Conservation (phyloP, 2,329 filamentous ascomycete species). For the Penicillium sclerotiorum region DNA sequence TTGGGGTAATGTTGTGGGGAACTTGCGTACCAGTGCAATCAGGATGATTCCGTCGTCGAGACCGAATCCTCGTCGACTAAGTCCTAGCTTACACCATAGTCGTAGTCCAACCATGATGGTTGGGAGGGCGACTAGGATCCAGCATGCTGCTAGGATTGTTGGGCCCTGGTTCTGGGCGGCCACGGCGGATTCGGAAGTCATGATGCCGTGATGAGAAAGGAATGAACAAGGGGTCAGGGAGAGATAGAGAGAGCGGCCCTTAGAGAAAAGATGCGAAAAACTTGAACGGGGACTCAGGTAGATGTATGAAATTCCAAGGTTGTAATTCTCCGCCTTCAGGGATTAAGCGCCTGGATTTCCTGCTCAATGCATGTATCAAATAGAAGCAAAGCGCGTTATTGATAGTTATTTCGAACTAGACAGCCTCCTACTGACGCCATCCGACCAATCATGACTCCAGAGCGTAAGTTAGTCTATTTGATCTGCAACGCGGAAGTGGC, state of each 20-base stretch:
- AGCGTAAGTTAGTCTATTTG: not conserved
- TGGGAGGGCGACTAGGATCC: conserved; percentile 24
- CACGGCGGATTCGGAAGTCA: conserved; percentile 5
- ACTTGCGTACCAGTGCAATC: conserved; percentile 29
- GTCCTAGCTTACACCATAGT: conserved; percentile 21
- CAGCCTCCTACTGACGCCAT: not conserved
- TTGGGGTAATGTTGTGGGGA: not conserved
- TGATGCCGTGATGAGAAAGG: not conserved
- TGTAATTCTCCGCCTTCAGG: not conserved
- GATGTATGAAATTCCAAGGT: not conserved
- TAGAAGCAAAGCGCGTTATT: not conserved
- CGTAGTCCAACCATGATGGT: conserved; percentile 22
- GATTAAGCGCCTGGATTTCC: too few relatives aligned
- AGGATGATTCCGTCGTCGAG: conserved; percentile 38
- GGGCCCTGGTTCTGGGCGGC: conserved; percentile 14
- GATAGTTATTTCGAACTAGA: not conserved
- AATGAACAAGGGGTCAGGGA: not conserved
- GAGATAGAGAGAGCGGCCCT: not conserved
- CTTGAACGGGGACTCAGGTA: too few relatives aligned
- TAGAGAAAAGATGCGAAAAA: not conserved
- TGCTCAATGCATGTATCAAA: too few relatives aligned
- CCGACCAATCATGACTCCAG: not conserved
- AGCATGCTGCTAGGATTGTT: conserved; percentile 23
- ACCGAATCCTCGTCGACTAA: conserved; percentile 38
- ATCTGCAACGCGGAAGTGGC: not conserved